Base-by-base conservation (phyloP, 768 basidiomycete genomes). In the Mycena galopus region DNA sequence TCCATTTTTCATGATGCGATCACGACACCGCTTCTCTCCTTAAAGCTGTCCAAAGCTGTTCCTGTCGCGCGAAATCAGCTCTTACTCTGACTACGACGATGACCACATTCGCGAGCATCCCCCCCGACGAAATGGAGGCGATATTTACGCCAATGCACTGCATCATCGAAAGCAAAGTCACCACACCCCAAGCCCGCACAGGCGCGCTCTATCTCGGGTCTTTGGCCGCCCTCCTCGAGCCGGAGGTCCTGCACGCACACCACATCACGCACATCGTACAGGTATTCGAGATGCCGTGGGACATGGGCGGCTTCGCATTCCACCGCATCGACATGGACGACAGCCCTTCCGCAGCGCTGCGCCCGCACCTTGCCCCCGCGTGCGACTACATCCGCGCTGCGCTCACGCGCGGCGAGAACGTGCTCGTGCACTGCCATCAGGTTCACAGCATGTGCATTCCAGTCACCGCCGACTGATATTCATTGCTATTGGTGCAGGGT, bases 401-500 rank as follows among this genome's bases (percentile, higher is more conserved):
- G 17, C 82, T 89, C 47, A 47, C 73, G 0, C 71, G 76, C 16
- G 93, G 93, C 3, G 80, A 86, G 67, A 92, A 88, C 70, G 90
- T 94, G 11, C 86, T 94, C 67, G 93, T 94, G 2, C 93, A 94
- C 78, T 94, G 93, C 76, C 93, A 94, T 68, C 93, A 94, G 91
- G 93, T 93, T 67, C 76, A 87, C 78, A 55, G 62, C 44, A 23
- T 63, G 42, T 42, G 14, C 6, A 16, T 12, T 42, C 14, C 19
- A 4, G 10, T 19, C 9, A 42, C 42, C 19, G 17, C 14, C 42
- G 11, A 42, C 42, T 42, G 39, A 42, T 42, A 17, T 8, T 8
- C 17, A 16, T 17, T 42, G 42, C 73, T n/a, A n/a, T n/a, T n/a
- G n/a, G 70, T 73, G 50, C 27, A 73, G 93, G 93, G 93, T 71